Evolutionary conservation across 352 stramenopile genomes (phyloP), one percentile per base, ranked within the genome.

Genomic region (Vaucheria bursata): DNA sequence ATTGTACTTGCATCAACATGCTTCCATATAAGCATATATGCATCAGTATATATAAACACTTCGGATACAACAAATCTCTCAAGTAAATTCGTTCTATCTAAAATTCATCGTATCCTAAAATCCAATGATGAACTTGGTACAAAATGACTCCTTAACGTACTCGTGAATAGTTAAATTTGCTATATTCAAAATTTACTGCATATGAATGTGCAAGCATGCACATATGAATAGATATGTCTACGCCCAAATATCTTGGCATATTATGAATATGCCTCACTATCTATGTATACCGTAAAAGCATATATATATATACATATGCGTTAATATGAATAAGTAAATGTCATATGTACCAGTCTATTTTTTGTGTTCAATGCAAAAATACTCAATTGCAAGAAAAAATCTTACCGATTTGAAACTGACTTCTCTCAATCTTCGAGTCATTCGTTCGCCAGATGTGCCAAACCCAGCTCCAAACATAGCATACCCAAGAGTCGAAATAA

Each of bases 351-450:
- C 39, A 50, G 39, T 50, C 34, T 37, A 2, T 31, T 68, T 31
- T 2, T 7, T 7, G 25, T 31, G 8, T 68, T 31, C 8, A 37
- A 18, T 18, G 25, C 45, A 18, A 25, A 18, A 18, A 59, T 25
- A 59, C n/a, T n/a, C n/a, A n/a, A n/a, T n/a, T n/a, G n/a, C n/a
- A n/a, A n/a, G n/a, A n/a, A n/a, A n/a, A n/a, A 91, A 88, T 45
- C 65, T 32, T 25, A 74, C 50, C 4, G 71, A 35, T 32, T 37
- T 32, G 35, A 77, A 77, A 32, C 7, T 29, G 0, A 7, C 29
- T 31, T 77, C 39, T 53, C 72, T 53, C 49, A 77, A 12, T 66
- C 72, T 49, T 25, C 66, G 36, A 1, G 74, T 81, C 29, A 84
- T 33, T 0, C 79, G 50, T 59, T 84, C 79, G 7, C 70, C 74